These are phyloP conservation scores for Stygiomarasmius scandens DNA, from an alignment of 1,284 basidiomycete genomes.

Conservation along the genomic window DNA sequence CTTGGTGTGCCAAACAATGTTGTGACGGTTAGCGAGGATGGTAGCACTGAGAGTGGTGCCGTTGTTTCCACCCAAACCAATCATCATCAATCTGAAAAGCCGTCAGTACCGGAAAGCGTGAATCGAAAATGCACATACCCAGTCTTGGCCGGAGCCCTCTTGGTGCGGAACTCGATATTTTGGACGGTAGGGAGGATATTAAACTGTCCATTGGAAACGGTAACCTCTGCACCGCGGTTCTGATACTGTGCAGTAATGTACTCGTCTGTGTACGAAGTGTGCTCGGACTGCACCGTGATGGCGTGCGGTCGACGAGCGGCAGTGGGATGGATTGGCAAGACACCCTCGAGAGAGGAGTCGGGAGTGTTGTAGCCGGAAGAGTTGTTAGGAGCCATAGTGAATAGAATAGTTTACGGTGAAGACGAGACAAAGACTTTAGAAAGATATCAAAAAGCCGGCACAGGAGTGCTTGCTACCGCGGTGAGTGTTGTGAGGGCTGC, in stretches of 20 bases:
- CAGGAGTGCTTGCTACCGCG: constrained; percentile 74
- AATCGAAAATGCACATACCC: constrained; percentile 64
- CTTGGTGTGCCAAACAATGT: constrained; percentile 96
- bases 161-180: constrained; percentile 91
- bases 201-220: constrained; percentile 71
- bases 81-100: constrained; percentile 83
- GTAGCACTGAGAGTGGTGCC: constrained; percentile 94
- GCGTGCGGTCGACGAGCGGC: constrained; percentile 76
- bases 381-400: constrained; percentile 54
- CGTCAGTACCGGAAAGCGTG: neutral
- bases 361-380: constrained; percentile 70
- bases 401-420: constrained; percentile 22
- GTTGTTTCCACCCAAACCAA: constrained; percentile 97
- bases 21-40: constrained; percentile 94
- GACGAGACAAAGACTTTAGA: constrained; percentile 40
- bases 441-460: constrained; percentile 59
- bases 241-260: constrained; percentile 83
- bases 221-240: constrained; percentile 82
- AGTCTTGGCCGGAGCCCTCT: constrained; percentile 86
- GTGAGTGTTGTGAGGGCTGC: constrained; percentile 77
- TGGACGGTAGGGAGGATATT: constrained; percentile 77
- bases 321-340: constrained; percentile 81
- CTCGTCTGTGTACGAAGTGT: constrained; percentile 80
- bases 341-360: constrained; percentile 64
- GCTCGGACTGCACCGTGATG: constrained; percentile 84